Conservation (phyloP, 192 early-diverging fungal genomes). For the Kappamyces sp. region DNA sequence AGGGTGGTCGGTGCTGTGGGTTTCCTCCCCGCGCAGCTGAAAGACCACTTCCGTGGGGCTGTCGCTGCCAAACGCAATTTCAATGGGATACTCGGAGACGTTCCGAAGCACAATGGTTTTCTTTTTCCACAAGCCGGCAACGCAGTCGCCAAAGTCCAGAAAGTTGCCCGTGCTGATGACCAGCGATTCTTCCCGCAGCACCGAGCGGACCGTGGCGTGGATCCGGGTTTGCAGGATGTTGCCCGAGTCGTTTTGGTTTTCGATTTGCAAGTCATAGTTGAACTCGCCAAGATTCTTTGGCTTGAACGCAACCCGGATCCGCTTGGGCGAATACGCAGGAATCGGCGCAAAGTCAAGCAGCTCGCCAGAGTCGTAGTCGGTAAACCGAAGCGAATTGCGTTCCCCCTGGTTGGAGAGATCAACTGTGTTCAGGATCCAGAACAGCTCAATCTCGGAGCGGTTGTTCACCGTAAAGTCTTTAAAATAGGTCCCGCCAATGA, state of each 20-base stretch:
- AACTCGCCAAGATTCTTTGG: conserved; percentile 88
- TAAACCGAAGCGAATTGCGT: conserved; percentile 63
- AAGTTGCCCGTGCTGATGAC: conserved; percentile 63
- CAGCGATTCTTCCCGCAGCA: conserved; percentile 64
- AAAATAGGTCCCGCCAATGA: conserved; percentile 80
- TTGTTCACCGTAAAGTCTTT: conserved; percentile 82
- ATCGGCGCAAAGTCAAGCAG: conserved; percentile 53
- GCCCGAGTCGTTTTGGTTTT: conserved; percentile 81
- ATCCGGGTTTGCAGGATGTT: conserved; percentile 77
- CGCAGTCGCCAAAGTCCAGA: conserved; percentile 92
- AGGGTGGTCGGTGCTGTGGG: neutral
- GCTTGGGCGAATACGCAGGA: conserved; percentile 57
- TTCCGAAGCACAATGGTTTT: conserved; percentile 77
- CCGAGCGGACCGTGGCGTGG: conserved; percentile 73
- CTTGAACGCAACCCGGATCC: conserved; percentile 77
- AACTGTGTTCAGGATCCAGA: conserved; percentile 71
- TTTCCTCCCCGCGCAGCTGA: conserved; percentile 32
- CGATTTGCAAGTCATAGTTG: conserved; percentile 78
- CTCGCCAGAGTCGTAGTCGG: conserved; percentile 67
- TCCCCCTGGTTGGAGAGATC: conserved; percentile 55
- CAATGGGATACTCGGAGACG: conserved; percentile 64
- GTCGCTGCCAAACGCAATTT: conserved; percentile 61
- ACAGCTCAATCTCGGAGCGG: conserved; percentile 82
- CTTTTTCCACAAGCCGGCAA: conserved; percentile 79
- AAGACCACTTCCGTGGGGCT: conserved; percentile 36